Conservation (phyloP, 345 rosid genomes). For the Citrus sinensis region DNA sequence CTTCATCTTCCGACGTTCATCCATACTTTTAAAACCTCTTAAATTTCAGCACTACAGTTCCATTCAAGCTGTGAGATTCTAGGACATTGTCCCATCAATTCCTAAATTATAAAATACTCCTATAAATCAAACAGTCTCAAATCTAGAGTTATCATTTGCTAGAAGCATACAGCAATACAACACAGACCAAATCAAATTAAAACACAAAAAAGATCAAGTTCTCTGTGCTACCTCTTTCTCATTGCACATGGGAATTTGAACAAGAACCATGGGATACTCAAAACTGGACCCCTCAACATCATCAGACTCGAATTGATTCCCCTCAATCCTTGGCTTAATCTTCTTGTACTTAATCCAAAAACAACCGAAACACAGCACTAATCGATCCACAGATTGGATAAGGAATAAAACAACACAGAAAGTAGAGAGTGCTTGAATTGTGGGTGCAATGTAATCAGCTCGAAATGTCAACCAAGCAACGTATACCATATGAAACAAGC, state of each 20-base stretch:
- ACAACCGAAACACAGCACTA: slow-evolving; percentile 72
- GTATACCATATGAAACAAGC: slow-evolving; percentile 58
- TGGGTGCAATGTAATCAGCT: slow-evolving; percentile 70
- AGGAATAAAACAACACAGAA: slow-evolving; percentile 73
- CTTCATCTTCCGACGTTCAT: not conserved
- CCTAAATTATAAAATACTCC: not conserved
- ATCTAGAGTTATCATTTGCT: not conserved
- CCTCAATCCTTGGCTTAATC: slow-evolving; percentile 55
- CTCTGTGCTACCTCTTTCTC: slow-evolving; percentile 61
- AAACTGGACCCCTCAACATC: slow-evolving; percentile 51
- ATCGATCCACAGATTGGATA: slow-evolving; percentile 70
- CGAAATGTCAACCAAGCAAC: slow-evolving; percentile 58
- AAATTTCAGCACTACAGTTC: not conserved
- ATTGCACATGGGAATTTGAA: slow-evolving; percentile 87
- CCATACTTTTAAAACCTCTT: not conserved
- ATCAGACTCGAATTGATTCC: slow-evolving; percentile 49
- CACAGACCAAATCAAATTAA: not conserved
- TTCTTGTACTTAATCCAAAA: slow-evolving; percentile 79
- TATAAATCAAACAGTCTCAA: not conserved
- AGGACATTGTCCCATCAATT: not conserved
- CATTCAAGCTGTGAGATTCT: slow-evolving; percentile 1
- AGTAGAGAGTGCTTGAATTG: slow-evolving; percentile 52
- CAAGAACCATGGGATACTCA: slow-evolving; percentile 78
- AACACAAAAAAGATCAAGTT: not conserved
- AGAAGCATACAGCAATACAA: not conserved